Evolutionary conservation across 2,329 filamentous ascomycete species (phyloP), one percentile per base, ranked within the genome.

Genomic region (Elsinoe perseae): DNA sequence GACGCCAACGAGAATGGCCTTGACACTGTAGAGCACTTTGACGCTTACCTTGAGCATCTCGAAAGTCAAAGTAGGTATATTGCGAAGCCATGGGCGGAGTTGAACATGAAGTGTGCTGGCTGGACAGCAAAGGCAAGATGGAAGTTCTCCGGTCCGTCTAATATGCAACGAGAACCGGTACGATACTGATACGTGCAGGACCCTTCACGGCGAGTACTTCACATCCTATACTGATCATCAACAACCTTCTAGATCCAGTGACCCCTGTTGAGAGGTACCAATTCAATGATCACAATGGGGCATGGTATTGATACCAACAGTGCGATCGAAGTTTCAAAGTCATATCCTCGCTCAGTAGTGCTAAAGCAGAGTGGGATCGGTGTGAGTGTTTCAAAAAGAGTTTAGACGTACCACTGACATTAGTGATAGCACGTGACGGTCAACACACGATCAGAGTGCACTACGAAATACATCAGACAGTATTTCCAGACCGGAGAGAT

Each of bases 161-260:
- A 9, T 23, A 6, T 7, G 10, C 12, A 23, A 25, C 14, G 12
- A 12, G 4, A 12, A 25, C 3, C 4, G 25, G 20, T 7, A 14
- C 3, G 14, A 9, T 16, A 48, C 21, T 25, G 43, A 48, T 14
- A 27, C 8, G 28, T n/a, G 14, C 30, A 54, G 50, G 34, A 5
- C 50, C 61, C 44, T 61, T 65, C 56, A 59, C 34, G n/a, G 68
- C 61, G 58, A 69, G 73, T 23, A 80, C 76, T 4, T 70, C 73
- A 4, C 74, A 79, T 60, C 81, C 81, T 0, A 69, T 84, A 28
- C 71, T 84, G 5, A 79, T 82, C 63, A 68, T 83, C 10, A 77
- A 76, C 32, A 83, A 80, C 62, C 78, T 75, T 0, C 72, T 77
- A 12, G 81, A 84, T 57, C 82, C 82, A 0, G 78, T 84, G 0